A percentile compares a stretch with the other conserved stretches of the same genome.
Conservation (phyloP, 352 stramenopile species). For the Pythium vanterpoolii region DNA sequence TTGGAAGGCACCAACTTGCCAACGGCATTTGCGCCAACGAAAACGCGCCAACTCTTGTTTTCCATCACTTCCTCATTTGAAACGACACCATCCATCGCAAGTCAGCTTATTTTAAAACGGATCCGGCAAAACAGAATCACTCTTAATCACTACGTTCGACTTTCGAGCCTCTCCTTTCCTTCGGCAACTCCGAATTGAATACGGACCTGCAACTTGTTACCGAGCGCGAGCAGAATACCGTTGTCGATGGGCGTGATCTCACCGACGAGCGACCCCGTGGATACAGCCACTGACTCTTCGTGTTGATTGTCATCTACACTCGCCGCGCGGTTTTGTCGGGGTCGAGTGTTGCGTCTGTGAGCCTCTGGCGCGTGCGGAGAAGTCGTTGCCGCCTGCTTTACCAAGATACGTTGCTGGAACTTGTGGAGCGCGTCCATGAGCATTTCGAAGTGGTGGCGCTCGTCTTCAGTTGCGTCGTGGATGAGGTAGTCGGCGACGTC, state of each 20-base stretch:
- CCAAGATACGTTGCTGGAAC: conserved; percentile 29
- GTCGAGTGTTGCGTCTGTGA: background rate
- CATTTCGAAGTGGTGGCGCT: conserved; percentile 52
- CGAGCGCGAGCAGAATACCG: conserved; percentile 35
- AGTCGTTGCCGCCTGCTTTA: background rate
- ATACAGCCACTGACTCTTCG: background rate
- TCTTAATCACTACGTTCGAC: too few species aligned
- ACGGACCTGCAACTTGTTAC: conserved; percentile 35
- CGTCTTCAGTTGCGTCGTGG: conserved; percentile 30
- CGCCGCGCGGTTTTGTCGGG: background rate
- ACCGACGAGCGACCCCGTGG: background rate
- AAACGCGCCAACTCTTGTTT: too few species aligned
- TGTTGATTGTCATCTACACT: background rate
- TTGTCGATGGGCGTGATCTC: conserved; percentile 29
- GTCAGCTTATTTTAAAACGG: too few species aligned
- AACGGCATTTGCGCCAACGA: too few species aligned
- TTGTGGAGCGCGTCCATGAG: conserved; percentile 52
- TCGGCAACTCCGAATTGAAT: conserved; percentile 36
- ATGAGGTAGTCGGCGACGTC: conserved; percentile 56
- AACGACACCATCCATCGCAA: too few species aligned
- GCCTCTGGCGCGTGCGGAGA: background rate
- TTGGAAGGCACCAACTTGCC: too few species aligned
- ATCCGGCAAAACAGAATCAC: too few species aligned
- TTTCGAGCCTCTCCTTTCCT: too few species aligned
- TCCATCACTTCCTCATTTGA: too few species aligned